A percentile compares a stretch with the other conserved stretches of the same genome.
Conservation (phyloP, 495 filamentous ascomycete species). For the Tetracladium setigerum region DNA sequence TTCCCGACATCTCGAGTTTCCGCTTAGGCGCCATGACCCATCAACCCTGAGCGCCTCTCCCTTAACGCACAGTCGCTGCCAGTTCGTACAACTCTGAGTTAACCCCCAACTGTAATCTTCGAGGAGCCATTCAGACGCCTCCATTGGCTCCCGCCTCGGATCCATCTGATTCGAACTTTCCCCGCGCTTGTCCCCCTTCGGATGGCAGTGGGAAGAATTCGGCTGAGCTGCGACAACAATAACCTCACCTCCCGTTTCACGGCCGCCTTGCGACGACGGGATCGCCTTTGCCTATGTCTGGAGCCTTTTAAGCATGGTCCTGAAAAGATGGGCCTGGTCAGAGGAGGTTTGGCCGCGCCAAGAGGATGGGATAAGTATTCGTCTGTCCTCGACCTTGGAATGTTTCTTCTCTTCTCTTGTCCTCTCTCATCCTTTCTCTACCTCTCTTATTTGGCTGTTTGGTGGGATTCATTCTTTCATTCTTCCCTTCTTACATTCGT, state of each 20-base stretch:
- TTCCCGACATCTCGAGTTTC: conserved; percentile 15
- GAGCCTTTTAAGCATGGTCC: conserved; percentile 8
- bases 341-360: conserved; percentile 17
- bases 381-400: background rate
- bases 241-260: conserved; percentile 30
- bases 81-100: no score
- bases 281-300: conserved; percentile 24
- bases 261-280: conserved; percentile 25
- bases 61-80: background rate
- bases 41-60: background rate
- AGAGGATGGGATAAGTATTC: conserved; percentile 22
- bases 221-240: conserved; percentile 21
- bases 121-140: no score
- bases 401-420: conserved; percentile 9
- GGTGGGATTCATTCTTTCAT: conserved; percentile 21
- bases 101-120: no score
- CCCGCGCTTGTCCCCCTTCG: conserved; percentile 12
- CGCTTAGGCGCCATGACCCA: conserved; percentile 14
- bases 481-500: conserved; percentile 16
- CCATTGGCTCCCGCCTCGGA: background rate
- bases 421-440: conserved; percentile 14
- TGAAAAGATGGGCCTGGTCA: conserved; percentile 8
- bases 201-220: conserved; percentile 11
- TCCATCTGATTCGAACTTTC: conserved; percentile 3
- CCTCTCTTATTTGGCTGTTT: conserved; percentile 3